phyloP scores from a whole-genome alignment of 805 yeast genomes.

The Ogataea parapolymorpha region DNA sequence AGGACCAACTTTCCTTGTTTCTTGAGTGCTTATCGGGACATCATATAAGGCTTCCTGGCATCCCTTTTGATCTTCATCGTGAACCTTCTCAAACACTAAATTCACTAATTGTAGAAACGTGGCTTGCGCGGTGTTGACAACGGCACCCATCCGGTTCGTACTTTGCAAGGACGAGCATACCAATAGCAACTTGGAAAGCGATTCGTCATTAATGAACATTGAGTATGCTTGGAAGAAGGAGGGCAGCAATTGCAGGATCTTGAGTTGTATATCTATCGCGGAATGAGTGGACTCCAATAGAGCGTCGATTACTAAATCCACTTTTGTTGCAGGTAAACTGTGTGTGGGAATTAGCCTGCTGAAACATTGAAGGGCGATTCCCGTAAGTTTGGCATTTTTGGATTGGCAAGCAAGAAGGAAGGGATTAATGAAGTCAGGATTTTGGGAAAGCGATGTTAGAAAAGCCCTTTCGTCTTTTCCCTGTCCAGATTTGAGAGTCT shows the following conservation, averaged over 20 bases:
- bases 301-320: constrained; percentile 60
- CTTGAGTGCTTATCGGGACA: constrained; percentile 46
- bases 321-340: constrained; percentile 51
- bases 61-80: constrained; percentile 36
- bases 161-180: constrained; percentile 73
- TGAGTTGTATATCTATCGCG: constrained; percentile 80
- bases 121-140: constrained; percentile 87
- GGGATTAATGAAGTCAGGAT: constrained; percentile 61
- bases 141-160: constrained; percentile 68
- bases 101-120: constrained; percentile 83
- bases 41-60: constrained; percentile 24
- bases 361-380: constrained; percentile 69
- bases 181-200: constrained; percentile 55
- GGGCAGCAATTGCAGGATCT: constrained; percentile 81
- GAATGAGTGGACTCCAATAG: constrained; percentile 70
- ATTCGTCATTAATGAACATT: constrained; percentile 47
- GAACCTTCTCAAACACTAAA: constrained; percentile 68
- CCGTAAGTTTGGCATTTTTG: constrained; percentile 68
- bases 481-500: constrained; percentile 36
- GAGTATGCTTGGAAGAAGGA: constrained; percentile 65
- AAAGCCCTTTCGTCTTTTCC: constrained; percentile 16
- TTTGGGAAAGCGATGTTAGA: constrained; percentile 34
- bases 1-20: constrained; percentile 42
- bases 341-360: constrained; percentile 55
- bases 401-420: constrained; percentile 70